phyloP scores from a whole-genome alignment of 2,329 filamentous ascomycete genomes.

The Trichoderma endophyticum region DNA sequence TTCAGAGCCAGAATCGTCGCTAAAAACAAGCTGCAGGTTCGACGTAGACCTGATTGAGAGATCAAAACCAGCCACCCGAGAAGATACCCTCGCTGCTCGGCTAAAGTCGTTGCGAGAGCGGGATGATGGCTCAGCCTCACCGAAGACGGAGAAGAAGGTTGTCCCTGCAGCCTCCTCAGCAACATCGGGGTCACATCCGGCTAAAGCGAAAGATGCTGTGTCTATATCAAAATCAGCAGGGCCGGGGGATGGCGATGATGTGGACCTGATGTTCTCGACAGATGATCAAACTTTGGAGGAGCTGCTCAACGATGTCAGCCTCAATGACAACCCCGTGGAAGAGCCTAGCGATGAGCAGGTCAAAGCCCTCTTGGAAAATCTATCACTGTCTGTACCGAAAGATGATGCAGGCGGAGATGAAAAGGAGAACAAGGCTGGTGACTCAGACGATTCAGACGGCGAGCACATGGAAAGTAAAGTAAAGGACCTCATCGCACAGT shows the following conservation, averaged over 20 bases:
- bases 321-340: slow-evolving; percentile 28
- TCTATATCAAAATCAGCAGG: background rate
- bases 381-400: slow-evolving; percentile 34
- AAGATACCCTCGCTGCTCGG: slow-evolving; percentile 51
- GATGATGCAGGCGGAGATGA: slow-evolving; percentile 9
- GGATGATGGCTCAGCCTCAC: slow-evolving; percentile 29
- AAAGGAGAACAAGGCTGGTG: slow-evolving; percentile 20
- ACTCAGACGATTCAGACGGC: slow-evolving; percentile 48
- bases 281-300: slow-evolving; percentile 54
- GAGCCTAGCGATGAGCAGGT: slow-evolving; percentile 34
- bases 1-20: background rate
- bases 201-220: background rate
- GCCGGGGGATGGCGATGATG: slow-evolving; percentile 33
- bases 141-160: slow-evolving; percentile 3
- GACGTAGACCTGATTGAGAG: slow-evolving; percentile 41
- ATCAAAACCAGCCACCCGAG: slow-evolving; percentile 42
- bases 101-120: slow-evolving; percentile 49
- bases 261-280: slow-evolving; percentile 41
- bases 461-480: slow-evolving; percentile 46
- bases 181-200: background rate
- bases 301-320: slow-evolving; percentile 44
- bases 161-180: background rate
- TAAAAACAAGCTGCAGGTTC: slow-evolving; percentile 23
- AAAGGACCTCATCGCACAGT: slow-evolving; percentile 43
- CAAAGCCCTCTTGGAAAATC: slow-evolving; percentile 37